phyloP scores from a whole-genome alignment of 805 yeast species.

The Vanderwaltozyma yarrowii region DNA sequence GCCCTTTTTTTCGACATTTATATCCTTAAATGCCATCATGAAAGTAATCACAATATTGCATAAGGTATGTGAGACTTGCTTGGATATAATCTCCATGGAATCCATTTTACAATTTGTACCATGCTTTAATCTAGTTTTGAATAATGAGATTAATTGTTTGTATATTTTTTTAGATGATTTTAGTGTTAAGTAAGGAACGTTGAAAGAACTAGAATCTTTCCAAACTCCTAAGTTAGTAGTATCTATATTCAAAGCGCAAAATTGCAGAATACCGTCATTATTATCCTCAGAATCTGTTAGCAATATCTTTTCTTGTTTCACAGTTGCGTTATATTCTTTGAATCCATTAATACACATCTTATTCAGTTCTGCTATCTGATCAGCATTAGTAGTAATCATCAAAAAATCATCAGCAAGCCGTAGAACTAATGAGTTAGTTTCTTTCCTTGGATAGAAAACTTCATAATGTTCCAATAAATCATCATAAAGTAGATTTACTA shows the following conservation, averaged over 20 bases:
- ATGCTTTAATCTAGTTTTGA: slow-evolving; percentile 23
- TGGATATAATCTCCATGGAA: slow-evolving; percentile 1
- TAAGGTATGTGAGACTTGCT: slow-evolving; percentile 5
- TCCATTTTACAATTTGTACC: background rate
- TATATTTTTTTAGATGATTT: slow-evolving; percentile 16
- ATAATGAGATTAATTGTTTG: slow-evolving; percentile 16
- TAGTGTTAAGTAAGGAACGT: slow-evolving; percentile 7
- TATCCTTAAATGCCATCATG: slow-evolving; percentile 2
- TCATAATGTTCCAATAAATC: slow-evolving; percentile 35
- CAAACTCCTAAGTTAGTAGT: slow-evolving; percentile 27
- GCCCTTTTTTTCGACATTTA: background rate
- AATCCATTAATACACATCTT: slow-evolving; percentile 30
- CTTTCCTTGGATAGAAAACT: slow-evolving; percentile 20
- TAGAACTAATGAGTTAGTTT: slow-evolving; percentile 33
- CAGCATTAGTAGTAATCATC: slow-evolving; percentile 41
- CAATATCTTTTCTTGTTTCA: slow-evolving; percentile 33
- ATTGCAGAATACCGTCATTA: slow-evolving; percentile 17
- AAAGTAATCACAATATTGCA: slow-evolving; percentile 3
- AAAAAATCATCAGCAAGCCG: slow-evolving; percentile 82
- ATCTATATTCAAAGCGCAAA: slow-evolving; percentile 36
- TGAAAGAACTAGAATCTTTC: slow-evolving; percentile 24
- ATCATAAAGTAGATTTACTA: slow-evolving; percentile 69
- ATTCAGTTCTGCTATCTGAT: slow-evolving; percentile 25
- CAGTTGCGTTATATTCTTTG: slow-evolving; percentile 33
- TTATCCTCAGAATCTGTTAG: slow-evolving; percentile 15